Conservation (phyloP, 352 stramenopile species). For the Phytopythium litorale region DNA sequence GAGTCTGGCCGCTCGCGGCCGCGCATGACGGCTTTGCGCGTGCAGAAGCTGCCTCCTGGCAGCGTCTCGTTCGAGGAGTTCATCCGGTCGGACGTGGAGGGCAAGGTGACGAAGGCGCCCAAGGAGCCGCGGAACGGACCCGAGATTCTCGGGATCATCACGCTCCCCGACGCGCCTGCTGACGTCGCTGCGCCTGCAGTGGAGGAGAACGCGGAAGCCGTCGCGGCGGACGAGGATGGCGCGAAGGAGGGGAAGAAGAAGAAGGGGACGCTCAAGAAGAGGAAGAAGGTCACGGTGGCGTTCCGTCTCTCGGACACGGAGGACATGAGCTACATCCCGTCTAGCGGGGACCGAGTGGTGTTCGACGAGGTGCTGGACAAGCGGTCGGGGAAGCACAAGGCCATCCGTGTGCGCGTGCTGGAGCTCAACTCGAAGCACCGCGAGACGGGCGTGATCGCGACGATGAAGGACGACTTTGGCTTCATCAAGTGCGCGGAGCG, state of each 20-base stretch:
- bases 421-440: conserved; percentile 63
- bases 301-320: conserved; percentile 62
- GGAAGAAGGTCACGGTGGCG: conserved; percentile 20
- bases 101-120: conserved; percentile 53
- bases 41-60: conserved; percentile 55
- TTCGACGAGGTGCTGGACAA: conserved; percentile 79
- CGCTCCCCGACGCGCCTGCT: conserved; percentile 8
- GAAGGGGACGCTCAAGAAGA: conserved; percentile 25
- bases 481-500: conserved; percentile 82
- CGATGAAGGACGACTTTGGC: conserved; percentile 75
- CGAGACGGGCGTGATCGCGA: conserved; percentile 60
- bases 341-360: conserved; percentile 49
- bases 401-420: conserved; percentile 57
- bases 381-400: conserved; percentile 48
- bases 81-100: conserved; percentile 49
- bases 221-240: conserved; percentile 8
- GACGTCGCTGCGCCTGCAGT: not conserved
- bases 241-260: conserved; percentile 35
- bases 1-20: conserved; percentile 24
- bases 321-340: conserved; percentile 61
- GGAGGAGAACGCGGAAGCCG: conserved; percentile 16
- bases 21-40: conserved; percentile 58
- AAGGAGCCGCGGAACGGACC: conserved; percentile 62
- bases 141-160: conserved; percentile 59
- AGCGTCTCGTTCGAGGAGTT: conserved; percentile 66